Evolutionary conservation across 73 alveolate genomes (phyloP), one percentile per base, ranked within the genome.

Genomic region (Tetrahymena borealis): DNA sequence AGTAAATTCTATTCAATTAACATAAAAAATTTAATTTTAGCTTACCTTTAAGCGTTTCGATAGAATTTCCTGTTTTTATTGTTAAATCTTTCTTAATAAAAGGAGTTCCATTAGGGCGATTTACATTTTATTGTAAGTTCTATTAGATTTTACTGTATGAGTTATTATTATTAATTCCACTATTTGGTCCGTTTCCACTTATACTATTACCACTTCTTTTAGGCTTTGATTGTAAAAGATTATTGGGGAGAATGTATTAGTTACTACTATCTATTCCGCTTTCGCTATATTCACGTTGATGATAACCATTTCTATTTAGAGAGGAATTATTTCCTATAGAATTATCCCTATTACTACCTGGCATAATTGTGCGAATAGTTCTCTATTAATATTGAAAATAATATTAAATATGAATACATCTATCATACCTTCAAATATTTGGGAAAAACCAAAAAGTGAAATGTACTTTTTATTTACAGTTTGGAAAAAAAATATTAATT

Each of bases 41-140:
- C 2, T 79, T 90, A 37, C 91, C 95, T 33, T 85, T 93, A 18
- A 93, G 91, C 13, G 95, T 85, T 85, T 93, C 95, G 0, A 93
- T 85, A 32, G 95, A 92, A 35, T 91, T 24, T 78, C 95, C 95
- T 31, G 95, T 92, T 39, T 92, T 92, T 20, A 92, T 78, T 20
- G 95, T 60, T 39, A 90, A 41, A 93, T 38, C 78, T 33, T 39
- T 90, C 90, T 93, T 93, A 16, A 32, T 18, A 39, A 79, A 78
- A 1, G 93, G 39, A 11, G 90, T 60, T 36, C 91, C 90, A 78
- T 92, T 92, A 2, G 91, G 78, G n/a, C 85, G n/a, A 7, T 16
- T n/a, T n/a, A 24, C n/a, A 9, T 60, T 60, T 60, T 8, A 20
- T 6, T 32, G 85, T 60, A 60, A 60, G 3, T 60, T 32, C n/a